Evolutionary conservation across 768 basidiomycete species (phyloP), one percentile per base, ranked within the genome.

Genomic region (Polyporus arcularius): DNA sequence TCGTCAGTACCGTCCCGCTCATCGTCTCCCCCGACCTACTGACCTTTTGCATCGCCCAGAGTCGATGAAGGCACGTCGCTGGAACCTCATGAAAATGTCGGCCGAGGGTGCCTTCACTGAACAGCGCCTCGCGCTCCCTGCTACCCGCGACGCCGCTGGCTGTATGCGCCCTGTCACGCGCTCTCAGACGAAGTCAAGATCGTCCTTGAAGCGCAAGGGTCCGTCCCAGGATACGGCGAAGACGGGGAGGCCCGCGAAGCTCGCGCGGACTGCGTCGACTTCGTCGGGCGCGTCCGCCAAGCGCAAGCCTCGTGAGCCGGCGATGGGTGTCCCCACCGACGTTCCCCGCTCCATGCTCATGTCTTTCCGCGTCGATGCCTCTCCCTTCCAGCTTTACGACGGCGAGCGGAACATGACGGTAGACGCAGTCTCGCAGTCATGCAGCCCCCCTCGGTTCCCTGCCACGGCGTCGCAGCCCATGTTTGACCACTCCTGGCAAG

Each of bases 321-420:
- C 45, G 1, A 62, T 51, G 12, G 43, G 47, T 55, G 49, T 50
- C 55, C 61, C 61, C 9, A 6, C 50, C 2, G 55, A 62, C 10
- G 61, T 62, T 18, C 61, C 61, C 11, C 55, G 61, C 28, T 57
- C 61, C 14, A 62, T 62, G 61, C 55, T 62, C 6, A 52, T 53
- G 30, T 57, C 21, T 28, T 62, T 62, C 55, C 51, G 51, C 15
- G 51, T 53, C 2, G 38, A 18, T 16, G 3, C 39, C 14, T 42
- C 55, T 9, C 9, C 55, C 3, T 47, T 42, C 32, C 50, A 57
- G 3, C 39, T 26, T 26, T 48, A 57, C 21, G 45, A 40, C 3
- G 15, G 26, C 2, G 18, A 38, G 15, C 14, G 2, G 15, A 28
- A 16, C 1, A 26, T 6, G 21, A 54, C 57, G 5, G 15, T 46